Percentiles rank a stretch among this genome's conserved stretches.
These are phyloP conservation scores for Agaricus blazei DNA, from an alignment of 768 basidiomycete genomes.

Conservation along the genomic window DNA sequence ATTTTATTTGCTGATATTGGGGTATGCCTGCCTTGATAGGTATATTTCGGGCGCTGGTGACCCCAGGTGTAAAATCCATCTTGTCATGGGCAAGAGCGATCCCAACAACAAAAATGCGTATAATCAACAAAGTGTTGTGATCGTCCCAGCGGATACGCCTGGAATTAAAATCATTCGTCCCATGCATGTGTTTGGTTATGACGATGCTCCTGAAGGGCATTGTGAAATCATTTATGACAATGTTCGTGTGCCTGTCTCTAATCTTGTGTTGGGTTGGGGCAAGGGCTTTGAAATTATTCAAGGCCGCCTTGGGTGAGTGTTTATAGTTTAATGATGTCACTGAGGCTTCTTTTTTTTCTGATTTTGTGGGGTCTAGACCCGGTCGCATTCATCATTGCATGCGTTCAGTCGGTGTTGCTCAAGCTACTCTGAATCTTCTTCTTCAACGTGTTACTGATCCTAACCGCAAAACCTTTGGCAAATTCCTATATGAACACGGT, in stretches of 20 bases:
- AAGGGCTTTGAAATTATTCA: conserved; percentile 97
- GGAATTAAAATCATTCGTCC: conserved; percentile 90
- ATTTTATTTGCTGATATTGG: not conserved
- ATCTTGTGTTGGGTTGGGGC: conserved; percentile 90
- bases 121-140: conserved; percentile 87
- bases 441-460: conserved; percentile 93
- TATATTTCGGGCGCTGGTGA: conserved; percentile 98
- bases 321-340: not conserved
- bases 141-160: conserved; percentile 84
- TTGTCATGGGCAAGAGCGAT: conserved; percentile 95
- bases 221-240: conserved; percentile 94
- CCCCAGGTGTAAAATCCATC: conserved; percentile 81
- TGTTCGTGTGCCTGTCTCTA: conserved; percentile 80
- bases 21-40: conserved; percentile 34
- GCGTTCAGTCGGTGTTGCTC: conserved; percentile 90
- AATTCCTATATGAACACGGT: conserved; percentile 89
- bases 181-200: conserved; percentile 91
- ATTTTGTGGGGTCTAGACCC: conserved; percentile 46
- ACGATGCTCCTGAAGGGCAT: conserved; percentile 95
- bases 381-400: conserved; percentile 98
- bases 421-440: conserved; percentile 80
- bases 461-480: conserved; percentile 88
- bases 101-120: conserved; percentile 72
- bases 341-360: no score
- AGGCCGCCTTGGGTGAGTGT: conserved; percentile 81